These are phyloP conservation scores for Fusarium metavorans DNA, from an alignment of 2,329 filamentous ascomycete species.

Conservation along the genomic window DNA sequence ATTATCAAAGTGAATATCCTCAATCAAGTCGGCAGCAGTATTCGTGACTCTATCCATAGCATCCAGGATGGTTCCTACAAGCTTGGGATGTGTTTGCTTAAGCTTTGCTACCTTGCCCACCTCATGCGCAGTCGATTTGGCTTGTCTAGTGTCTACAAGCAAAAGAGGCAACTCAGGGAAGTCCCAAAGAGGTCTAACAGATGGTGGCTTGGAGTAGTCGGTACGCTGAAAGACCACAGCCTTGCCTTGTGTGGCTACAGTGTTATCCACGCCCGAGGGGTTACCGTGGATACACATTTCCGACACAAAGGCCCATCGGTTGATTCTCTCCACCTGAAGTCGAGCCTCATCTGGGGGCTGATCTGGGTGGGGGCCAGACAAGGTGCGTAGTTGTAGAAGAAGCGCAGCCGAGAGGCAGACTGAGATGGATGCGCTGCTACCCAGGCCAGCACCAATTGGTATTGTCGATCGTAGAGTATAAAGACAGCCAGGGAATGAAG, in stretches of 20 bases:
- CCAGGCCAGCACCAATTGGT: conserved; percentile 89
- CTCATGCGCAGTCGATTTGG: conserved; percentile 86
- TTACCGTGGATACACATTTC: conserved; percentile 99
- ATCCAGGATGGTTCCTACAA: conserved; percentile 85
- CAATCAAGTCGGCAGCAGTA: conserved; percentile 66
- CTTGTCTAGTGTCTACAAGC: conserved; percentile 88
- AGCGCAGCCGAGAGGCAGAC: conserved; percentile 90
- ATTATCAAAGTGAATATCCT: conserved; percentile 75
- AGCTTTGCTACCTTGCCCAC: conserved; percentile 87
- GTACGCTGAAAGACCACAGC: conserved; percentile 89
- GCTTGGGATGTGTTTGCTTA: conserved; percentile 76
- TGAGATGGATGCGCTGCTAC: conserved; percentile 93
- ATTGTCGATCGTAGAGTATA: conserved; percentile 96
- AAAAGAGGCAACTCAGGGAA: conserved; percentile 94
- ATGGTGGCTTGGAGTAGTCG: conserved; percentile 82
- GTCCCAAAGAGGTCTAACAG: conserved; percentile 80
- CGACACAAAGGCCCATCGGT: conserved; percentile 96
- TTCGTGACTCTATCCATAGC: conserved; percentile 82
- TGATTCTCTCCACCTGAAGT: conserved; percentile 92
- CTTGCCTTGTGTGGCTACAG: conserved; percentile 92
- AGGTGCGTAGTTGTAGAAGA: conserved; percentile 86
- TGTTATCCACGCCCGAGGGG: conserved; percentile 97
- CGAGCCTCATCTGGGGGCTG: conserved; percentile 90
- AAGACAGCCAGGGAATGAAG: conserved; percentile 81
- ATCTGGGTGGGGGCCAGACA: conserved; percentile 91